Base-by-base conservation (phyloP, 495 filamentous ascomycete species). In the Aspergillus indologenus region DNA sequence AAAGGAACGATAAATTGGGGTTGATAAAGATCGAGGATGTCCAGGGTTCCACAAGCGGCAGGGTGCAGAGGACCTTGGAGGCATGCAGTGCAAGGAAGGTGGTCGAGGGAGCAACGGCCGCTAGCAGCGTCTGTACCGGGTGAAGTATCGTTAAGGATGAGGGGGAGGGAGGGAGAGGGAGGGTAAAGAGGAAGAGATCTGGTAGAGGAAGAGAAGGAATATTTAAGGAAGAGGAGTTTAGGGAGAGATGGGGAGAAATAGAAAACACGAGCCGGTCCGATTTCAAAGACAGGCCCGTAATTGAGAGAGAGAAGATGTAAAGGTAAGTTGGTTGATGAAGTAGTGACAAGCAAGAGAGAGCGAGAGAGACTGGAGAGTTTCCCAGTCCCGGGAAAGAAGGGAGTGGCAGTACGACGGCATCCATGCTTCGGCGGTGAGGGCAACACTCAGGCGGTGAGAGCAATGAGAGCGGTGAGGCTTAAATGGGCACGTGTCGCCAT, bases 31-130 rank as follows among this genome's bases (percentile, higher is more conserved):
- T 49, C 56, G 56, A 49, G 54, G 69, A 59, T 58, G 26, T 68
- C 64, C 69, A 58, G 68, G 59, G 65, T 68, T 72, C 71, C 71
- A 67, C 66, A 62, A 54, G 57, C 62, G 68, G 61, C 62, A 61
- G 60, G 65, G 23, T 65, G 61, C 58, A 61, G 69, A 67, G 75
- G 68, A 79, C 76, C 76, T 77, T 79, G 73, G 65, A 71, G 64
- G 68, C 76, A 76, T 78, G 52, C 71, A 71, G 61, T 59, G 59
- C 63, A 61, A 45, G 53, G 45, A 45, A 20, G 11, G 54, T 40
- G 29, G 44, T 50, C 26, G 26, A 45, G 17, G 52, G 22, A 40
- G 24, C 15, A 21, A 17, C 15, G 45, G 55, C 44, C 54, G 22
- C 54, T 47, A 26, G 15, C 15, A 31, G 18, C n/a, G n/a, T n/a